These are phyloP conservation scores for Ogataea trehaloabstinens DNA, from an alignment of 805 yeast species.

Conservation along the genomic window DNA sequence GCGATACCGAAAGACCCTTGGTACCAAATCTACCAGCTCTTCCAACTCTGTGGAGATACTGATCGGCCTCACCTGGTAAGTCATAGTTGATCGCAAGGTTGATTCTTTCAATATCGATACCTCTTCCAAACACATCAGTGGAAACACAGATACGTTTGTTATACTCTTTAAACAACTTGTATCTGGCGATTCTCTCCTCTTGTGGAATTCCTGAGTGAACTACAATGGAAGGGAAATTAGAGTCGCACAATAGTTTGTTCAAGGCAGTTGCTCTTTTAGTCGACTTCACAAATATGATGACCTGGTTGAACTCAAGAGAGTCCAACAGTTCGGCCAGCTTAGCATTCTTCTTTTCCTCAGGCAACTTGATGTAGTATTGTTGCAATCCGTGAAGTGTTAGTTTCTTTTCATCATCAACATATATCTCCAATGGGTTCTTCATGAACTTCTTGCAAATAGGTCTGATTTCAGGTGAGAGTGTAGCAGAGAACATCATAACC, in stretches of 20 bases:
- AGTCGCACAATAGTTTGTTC: conserved; percentile 82
- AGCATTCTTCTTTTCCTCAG: conserved; percentile 90
- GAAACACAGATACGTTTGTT: conserved; percentile 98
- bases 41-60: conserved; percentile 98
- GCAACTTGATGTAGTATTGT: conserved; percentile 89
- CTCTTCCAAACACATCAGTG: conserved; percentile 98
- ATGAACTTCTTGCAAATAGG: conserved; percentile 97
- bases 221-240: conserved; percentile 95
- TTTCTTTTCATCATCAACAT: conserved; percentile 96
- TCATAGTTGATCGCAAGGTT: conserved; percentile 97
- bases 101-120: conserved; percentile 98
- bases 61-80: conserved; percentile 94
- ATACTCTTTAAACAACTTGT: conserved; percentile 95
- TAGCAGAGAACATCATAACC: conserved; percentile 99
- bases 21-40: conserved; percentile 99
- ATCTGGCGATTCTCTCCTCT: conserved; percentile 96
- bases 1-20: conserved; percentile 93
- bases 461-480: conserved; percentile 89
- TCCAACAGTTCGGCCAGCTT: conserved; percentile 90
- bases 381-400: conserved; percentile 97
- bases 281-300: conserved; percentile 91
- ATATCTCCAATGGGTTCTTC: conserved; percentile 96
- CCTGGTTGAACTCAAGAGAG: conserved; percentile 95
- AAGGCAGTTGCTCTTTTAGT: conserved; percentile 90
- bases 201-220: conserved; percentile 95